These are phyloP conservation scores for Bocquillonia castaneifolia DNA, from an alignment of 441 rosid species.

Conservation along the genomic window DNA sequence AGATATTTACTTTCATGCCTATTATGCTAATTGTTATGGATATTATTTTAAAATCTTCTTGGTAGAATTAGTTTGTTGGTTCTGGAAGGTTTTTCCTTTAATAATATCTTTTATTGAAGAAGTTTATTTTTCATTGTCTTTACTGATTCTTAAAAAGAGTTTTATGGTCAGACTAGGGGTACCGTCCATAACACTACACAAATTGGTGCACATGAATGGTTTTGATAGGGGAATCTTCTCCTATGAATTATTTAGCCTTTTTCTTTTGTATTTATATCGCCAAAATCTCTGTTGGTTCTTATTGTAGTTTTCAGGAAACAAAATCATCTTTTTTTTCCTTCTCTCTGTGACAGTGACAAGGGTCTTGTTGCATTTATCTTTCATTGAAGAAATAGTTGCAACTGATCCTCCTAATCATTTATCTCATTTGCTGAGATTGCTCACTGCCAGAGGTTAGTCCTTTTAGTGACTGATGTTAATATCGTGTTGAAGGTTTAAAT, in stretches of 20 bases:
- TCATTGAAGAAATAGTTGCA: constrained; percentile 62
- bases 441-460: constrained; percentile 50
- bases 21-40: not conserved
- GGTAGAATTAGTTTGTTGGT: not conserved
- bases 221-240: constrained; percentile 8
- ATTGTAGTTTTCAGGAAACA: not conserved
- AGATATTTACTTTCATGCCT: not conserved
- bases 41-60: not conserved
- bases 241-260: not conserved
- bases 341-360: constrained; percentile 56
- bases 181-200: not conserved
- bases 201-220: not conserved
- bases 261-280: not conserved
- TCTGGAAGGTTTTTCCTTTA: not conserved
- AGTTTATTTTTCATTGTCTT: constrained; percentile 1
- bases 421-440: constrained; percentile 47
- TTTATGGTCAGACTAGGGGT: not conserved
- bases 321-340: constrained; percentile 1
- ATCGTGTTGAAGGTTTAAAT: no score
- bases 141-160: not conserved
- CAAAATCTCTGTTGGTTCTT: constrained; percentile 3
- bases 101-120: not conserved
- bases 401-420: constrained; percentile 66
- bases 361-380: constrained; percentile 87
- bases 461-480: no score